phyloP scores from a whole-genome alignment of 306 rosid species.

The Glycine tomentella region DNA sequence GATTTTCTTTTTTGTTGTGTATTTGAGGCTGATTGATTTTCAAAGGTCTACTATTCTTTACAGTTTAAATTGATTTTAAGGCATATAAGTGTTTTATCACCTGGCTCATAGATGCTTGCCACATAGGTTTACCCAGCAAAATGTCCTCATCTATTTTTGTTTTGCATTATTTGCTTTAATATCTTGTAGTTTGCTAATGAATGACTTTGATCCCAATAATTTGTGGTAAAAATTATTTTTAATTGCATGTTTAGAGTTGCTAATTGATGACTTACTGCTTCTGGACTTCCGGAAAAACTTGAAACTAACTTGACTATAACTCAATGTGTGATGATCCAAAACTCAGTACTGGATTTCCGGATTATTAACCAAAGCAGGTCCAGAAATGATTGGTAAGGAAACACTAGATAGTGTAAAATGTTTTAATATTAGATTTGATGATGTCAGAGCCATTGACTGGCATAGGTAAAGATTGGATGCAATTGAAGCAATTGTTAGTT shows the following conservation, averaged over 20 bases:
- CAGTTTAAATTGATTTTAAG: constrained; percentile 2
- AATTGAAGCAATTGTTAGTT: constrained; percentile 1
- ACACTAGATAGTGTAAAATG: background rate
- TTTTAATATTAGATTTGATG: constrained; percentile 7
- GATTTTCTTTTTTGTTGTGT: constrained; percentile 16
- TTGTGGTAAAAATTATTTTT: background rate
- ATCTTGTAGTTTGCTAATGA: background rate
- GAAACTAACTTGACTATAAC: background rate
- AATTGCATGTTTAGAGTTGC: background rate
- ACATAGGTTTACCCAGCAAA: constrained; percentile 20
- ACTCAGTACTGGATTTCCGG: background rate
- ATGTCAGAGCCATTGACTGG: background rate
- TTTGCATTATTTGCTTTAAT: background rate
- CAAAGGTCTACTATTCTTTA: background rate
- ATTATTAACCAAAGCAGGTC: constrained; percentile 14
- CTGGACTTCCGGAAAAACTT: background rate
- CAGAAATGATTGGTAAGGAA: constrained; percentile 2
- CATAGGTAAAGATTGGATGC: constrained; percentile 5
- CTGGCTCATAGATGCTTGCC: background rate
- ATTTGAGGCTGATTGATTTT: background rate
- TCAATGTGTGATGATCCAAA: constrained; percentile 7
- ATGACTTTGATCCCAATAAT: constrained; percentile 7
- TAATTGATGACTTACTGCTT: constrained; percentile 15
- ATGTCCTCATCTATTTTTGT: background rate
- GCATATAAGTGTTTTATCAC: background rate